Conservation (phyloP, 331 rosid genomes). For the Quercus tomentella region DNA sequence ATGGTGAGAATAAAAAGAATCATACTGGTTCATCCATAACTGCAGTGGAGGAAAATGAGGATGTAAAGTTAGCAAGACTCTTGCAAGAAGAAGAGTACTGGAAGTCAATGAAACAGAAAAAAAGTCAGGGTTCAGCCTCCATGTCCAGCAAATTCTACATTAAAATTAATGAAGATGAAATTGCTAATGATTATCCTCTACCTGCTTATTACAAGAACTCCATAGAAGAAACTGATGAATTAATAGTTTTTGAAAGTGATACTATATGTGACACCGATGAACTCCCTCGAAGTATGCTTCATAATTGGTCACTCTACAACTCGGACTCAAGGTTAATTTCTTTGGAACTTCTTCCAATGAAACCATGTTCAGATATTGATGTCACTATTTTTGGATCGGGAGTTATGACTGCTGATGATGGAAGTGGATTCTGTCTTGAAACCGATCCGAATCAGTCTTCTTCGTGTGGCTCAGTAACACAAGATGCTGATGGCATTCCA, state of each 20-base stretch:
- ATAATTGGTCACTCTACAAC: constrained; percentile 85
- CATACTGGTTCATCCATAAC: constrained; percentile 25
- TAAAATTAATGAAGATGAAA: constrained; percentile 90
- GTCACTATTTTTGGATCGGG: constrained; percentile 93
- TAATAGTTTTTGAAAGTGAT: constrained; percentile 57
- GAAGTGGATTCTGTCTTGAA: constrained; percentile 81
- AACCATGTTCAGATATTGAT: constrained; percentile 87
- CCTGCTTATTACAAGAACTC: constrained; percentile 85
- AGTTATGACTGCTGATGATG: constrained; percentile 79
- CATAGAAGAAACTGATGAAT: constrained; percentile 70
- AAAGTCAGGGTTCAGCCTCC: constrained; percentile 39
- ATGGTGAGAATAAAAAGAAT: constrained; percentile 21
- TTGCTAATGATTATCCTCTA: constrained; percentile 88
- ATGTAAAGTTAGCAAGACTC: constrained; percentile 65
- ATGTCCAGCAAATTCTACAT: constrained; percentile 59
- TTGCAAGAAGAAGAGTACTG: constrained; percentile 89
- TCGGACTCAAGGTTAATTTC: constrained; percentile 84
- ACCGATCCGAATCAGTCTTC: constrained; percentile 55
- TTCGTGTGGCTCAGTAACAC: constrained; percentile 43
- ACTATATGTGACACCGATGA: constrained; percentile 52
- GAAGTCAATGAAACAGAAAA: constrained; percentile 63
- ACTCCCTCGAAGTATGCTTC: constrained; percentile 84
- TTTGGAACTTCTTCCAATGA: constrained; percentile 96
- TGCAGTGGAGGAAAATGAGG: constrained; percentile 58
- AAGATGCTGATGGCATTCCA: constrained; percentile 70